phyloP scores from a whole-genome alignment of 208 protist species.

The Leishmania major region DNA sequence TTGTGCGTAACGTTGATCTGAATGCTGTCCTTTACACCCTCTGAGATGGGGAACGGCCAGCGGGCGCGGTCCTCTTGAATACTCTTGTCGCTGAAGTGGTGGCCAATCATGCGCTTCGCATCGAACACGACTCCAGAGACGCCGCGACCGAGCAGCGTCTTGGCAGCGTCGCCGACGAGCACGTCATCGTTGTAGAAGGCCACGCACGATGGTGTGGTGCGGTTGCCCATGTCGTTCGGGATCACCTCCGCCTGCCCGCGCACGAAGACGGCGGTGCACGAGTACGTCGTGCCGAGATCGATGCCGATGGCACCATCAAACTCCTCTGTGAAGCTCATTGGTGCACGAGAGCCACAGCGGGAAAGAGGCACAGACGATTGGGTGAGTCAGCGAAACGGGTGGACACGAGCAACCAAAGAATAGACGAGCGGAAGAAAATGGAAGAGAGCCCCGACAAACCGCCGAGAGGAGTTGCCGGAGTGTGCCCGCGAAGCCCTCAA shows the following conservation, averaged over 20 bases:
- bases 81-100: constrained; percentile 80
- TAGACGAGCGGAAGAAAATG: not conserved
- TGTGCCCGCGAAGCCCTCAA: not conserved
- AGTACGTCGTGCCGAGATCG: constrained; percentile 97
- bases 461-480: not conserved
- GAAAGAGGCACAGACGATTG: not conserved
- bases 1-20: constrained; percentile 62
- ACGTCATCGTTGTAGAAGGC: constrained; percentile 97
- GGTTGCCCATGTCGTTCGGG: constrained; percentile 99
- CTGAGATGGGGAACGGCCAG: constrained; percentile 95
- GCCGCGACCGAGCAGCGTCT: constrained; percentile 90
- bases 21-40: constrained; percentile 58
- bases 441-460: not conserved
- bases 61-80: constrained; percentile 92
- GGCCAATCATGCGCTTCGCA: constrained; percentile 96
- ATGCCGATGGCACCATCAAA: constrained; percentile 89
- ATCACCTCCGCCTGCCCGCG: constrained; percentile 95
- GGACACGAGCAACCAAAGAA: not conserved
- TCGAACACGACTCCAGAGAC: constrained; percentile 94
- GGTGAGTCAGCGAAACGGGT: not conserved
- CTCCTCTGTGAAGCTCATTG: constrained; percentile 29
- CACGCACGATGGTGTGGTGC: constrained; percentile 99
- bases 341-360: not conserved
- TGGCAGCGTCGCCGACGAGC: constrained; percentile 96
- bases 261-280: constrained; percentile 94